These are phyloP conservation scores for Epicoccum nigrum DNA, from an alignment of 2,329 filamentous ascomycete genomes.

Conservation along the genomic window DNA sequence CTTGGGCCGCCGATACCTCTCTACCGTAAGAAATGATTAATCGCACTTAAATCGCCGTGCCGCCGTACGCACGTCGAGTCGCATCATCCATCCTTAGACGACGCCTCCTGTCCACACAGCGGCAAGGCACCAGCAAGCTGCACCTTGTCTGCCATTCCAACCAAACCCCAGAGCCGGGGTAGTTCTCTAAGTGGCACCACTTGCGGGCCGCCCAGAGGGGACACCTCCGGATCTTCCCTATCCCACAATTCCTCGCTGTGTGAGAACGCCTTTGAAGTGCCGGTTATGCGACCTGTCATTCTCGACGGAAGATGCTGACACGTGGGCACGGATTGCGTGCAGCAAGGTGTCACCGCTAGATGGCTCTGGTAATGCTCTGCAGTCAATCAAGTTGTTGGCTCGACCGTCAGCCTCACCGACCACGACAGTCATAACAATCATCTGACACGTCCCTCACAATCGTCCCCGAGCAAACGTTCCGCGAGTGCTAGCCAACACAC, in stretches of 20 bases:
- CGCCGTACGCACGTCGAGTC: slow-evolving; percentile 16
- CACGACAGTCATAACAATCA: slow-evolving; percentile 10
- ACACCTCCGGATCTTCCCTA: slow-evolving; percentile 9
- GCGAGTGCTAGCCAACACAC: slow-evolving; percentile 18
- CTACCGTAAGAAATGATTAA: slow-evolving; percentile 16
- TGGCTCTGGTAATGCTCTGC: slow-evolving; percentile 16
- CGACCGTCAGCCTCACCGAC: slow-evolving; percentile 18
- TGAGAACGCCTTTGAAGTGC: not conserved
- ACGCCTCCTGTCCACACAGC: not conserved
- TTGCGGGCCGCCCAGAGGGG: slow-evolving; percentile 14
- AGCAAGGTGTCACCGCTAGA: slow-evolving; percentile 20
- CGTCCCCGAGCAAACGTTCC: not conserved
- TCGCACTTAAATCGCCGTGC: slow-evolving; percentile 16
- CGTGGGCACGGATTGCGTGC: slow-evolving; percentile 24
- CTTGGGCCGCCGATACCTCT: slow-evolving; percentile 18
- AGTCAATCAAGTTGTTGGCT: slow-evolving; percentile 7
- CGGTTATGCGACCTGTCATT: slow-evolving; percentile 18
- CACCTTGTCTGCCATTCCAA: not conserved
- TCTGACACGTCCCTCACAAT: slow-evolving; percentile 3
- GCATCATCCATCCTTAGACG: slow-evolving; percentile 1
- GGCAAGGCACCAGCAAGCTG: not conserved
- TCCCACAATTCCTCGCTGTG: slow-evolving; percentile 1
- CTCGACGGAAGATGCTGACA: slow-evolving; percentile 21
- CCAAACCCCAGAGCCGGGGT: slow-evolving; percentile 8
- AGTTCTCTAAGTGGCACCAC: slow-evolving; percentile 12